phyloP scores from a whole-genome alignment of 495 filamentous ascomycete species.

The Annulohypoxylon nitens region DNA sequence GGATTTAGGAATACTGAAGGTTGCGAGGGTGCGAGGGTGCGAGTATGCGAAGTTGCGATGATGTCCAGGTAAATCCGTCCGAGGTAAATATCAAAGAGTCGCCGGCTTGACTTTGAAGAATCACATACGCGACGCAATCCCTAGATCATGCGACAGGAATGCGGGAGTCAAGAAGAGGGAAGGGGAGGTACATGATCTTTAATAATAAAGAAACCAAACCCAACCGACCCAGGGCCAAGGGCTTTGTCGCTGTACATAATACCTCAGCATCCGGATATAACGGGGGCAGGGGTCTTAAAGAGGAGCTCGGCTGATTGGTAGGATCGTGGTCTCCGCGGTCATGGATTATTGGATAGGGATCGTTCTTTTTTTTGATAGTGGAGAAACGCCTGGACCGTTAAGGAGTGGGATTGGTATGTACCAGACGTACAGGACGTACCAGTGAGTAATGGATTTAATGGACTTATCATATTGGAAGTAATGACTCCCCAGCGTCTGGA shows the following conservation, averaged over 20 bases:
- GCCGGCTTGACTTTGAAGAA: constrained; percentile 31
- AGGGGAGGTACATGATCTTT: constrained; percentile 46
- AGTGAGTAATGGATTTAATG: constrained; percentile 8
- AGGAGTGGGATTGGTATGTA: constrained; percentile 5
- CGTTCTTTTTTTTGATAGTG: neutral
- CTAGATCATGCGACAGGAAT: constrained; percentile 37
- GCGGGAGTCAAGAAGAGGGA: constrained; percentile 25
- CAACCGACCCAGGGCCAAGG: neutral
- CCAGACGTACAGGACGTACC: neutral
- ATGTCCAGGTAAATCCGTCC: constrained; percentile 1
- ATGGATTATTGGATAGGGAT: constrained; percentile 36
- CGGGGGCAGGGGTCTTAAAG: constrained; percentile 45
- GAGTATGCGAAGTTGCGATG: too few relatives aligned
- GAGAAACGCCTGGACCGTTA: neutral
- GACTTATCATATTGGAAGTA: neutral
- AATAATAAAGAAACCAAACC: constrained; percentile 21
- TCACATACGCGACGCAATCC: constrained; percentile 39
- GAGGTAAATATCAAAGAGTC: constrained; percentile 13
- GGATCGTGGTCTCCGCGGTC: constrained; percentile 23
- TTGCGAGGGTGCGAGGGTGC: neutral
- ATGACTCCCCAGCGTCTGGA: neutral
- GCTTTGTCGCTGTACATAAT: constrained; percentile 35
- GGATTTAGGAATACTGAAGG: constrained; percentile 8
- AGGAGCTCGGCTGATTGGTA: constrained; percentile 35
- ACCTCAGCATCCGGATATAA: constrained; percentile 45